A percentile compares a stretch with the other conserved stretches of the same genome.
phyloP scores from a whole-genome alignment of 148 eudicot genomes.

The Rhododendron henanense region DNA sequence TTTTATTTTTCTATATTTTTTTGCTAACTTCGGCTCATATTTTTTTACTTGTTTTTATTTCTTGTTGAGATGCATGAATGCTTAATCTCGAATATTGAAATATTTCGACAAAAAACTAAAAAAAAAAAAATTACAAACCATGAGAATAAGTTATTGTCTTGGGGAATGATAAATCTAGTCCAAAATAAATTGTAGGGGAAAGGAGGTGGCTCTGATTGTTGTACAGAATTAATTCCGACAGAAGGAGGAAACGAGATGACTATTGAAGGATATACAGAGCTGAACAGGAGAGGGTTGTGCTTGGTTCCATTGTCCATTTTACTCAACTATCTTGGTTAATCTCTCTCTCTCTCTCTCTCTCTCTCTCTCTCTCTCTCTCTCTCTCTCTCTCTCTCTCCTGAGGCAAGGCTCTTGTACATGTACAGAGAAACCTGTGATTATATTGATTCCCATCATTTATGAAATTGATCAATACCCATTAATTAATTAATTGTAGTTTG shows the following conservation, averaged over 20 bases:
- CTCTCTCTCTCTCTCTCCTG: background rate
- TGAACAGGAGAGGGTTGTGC: constrained; percentile 51
- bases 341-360: constrained; percentile 12
- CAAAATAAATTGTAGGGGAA: constrained; percentile 22
- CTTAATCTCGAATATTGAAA: too few relatives aligned
- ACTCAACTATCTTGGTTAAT: constrained; percentile 29
- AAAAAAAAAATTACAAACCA: background rate
- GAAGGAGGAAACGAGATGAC: background rate
- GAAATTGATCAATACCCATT: background rate
- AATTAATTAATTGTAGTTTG: background rate
- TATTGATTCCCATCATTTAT: background rate
- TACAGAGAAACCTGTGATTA: background rate
- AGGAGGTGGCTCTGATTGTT: constrained; percentile 15
- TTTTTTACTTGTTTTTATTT: background rate
- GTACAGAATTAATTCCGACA: background rate
- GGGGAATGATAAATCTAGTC: background rate
- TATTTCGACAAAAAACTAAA: background rate
- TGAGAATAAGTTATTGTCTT: background rate
- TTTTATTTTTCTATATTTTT: too few relatives aligned
- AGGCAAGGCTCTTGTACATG: background rate
- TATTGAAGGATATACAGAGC: constrained; percentile 23
- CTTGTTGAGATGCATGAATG: background rate
- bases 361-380: background rate
- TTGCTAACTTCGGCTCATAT: background rate
- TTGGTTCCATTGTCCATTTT: constrained; percentile 54